Percentiles rank a stretch among this genome's conserved stretches.
These are phyloP conservation scores for Cyberlindnera japonica DNA, from an alignment of 805 yeast species.

Conservation along the genomic window DNA sequence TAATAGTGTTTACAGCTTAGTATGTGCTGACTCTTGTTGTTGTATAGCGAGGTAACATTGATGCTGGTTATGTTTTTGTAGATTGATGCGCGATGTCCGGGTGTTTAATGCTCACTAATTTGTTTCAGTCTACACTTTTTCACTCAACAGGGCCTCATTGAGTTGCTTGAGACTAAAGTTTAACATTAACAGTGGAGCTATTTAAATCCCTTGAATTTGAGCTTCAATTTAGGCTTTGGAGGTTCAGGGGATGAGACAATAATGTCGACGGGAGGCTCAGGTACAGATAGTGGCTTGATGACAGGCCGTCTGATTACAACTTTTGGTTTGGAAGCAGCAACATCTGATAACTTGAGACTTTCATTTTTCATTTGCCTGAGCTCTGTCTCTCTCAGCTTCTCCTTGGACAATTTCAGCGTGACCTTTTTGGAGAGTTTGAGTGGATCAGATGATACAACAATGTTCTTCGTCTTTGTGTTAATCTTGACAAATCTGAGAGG, in stretches of 20 bases:
- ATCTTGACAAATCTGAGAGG: constrained; percentile 44
- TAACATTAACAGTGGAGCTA: no score
- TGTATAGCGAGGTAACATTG: neutral
- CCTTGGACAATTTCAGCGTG: constrained; percentile 7
- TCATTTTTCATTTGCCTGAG: neutral
- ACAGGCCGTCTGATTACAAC: neutral
- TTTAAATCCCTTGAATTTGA: constrained; percentile 12
- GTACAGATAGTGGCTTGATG: neutral
- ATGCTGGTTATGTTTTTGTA: no score
- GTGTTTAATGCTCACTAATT: no score
- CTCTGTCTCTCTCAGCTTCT: constrained; percentile 2
- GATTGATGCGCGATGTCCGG: no score
- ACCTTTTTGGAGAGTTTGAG: constrained; percentile 24
- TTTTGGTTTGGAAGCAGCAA: neutral
- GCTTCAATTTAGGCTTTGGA: constrained; percentile 17
- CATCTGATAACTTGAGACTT: no score
- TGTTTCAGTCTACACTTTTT: no score
- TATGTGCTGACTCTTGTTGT: no score
- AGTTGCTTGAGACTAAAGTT: no score
- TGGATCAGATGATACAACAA: constrained; percentile 42
- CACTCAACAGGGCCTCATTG: no score
- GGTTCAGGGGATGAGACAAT: neutral
- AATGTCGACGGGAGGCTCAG: neutral
- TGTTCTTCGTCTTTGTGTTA: constrained; percentile 31
- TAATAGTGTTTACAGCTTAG: no score